Evolutionary conservation across 2,329 filamentous ascomycete genomes (phyloP), one percentile per base, ranked within the genome.

Genomic region (Neobulgaria alba): DNA sequence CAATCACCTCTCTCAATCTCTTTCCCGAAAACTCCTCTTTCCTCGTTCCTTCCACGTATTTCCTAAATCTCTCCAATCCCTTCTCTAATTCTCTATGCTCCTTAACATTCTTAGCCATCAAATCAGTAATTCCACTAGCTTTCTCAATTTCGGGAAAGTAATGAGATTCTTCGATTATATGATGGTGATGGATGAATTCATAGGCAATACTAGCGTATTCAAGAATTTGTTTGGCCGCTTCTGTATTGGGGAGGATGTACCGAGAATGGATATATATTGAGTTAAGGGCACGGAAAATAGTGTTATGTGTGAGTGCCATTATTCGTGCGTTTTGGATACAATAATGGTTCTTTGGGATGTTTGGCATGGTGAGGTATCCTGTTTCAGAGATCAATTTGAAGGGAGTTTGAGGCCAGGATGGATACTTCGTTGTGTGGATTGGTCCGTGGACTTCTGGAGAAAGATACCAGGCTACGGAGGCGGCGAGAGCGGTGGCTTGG

Each of bases 81-180:
- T 38, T 36, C 4, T 63, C 59, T 31, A 64, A 61, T 2, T 49
- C 41, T 20, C 55, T 46, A 46, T 65, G 62, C 42, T 65, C 58
- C 14, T 56, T 47, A n/a, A 55, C 41, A 18, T 61, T 59, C 7
- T 41, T 47, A 2, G 56, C 50, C 61, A 64, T 64, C 3, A 61
- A 19, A 1, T 54, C 57, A 0, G 50, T 48, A 19, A 53, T 48
- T 5, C 54, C 51, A 5, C 54, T 55, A 15, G 60, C 46, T n/a
- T 51, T 53, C 20, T 60, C 58, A 4, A 63, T 44, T 20, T 50
- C 56, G 1, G 62, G 61, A 40, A 66, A 65, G 18, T 62, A 59
- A 33, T 52, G 42, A 0, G 33, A 42, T 36, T 65, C 62, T 39
- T 65, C 62, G 26, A 51, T 45, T 1, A 48, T 37, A 41, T 64